These are phyloP conservation scores for Dryas drummondii DNA, from an alignment of 306 rosid genomes.

Conservation along the genomic window DNA sequence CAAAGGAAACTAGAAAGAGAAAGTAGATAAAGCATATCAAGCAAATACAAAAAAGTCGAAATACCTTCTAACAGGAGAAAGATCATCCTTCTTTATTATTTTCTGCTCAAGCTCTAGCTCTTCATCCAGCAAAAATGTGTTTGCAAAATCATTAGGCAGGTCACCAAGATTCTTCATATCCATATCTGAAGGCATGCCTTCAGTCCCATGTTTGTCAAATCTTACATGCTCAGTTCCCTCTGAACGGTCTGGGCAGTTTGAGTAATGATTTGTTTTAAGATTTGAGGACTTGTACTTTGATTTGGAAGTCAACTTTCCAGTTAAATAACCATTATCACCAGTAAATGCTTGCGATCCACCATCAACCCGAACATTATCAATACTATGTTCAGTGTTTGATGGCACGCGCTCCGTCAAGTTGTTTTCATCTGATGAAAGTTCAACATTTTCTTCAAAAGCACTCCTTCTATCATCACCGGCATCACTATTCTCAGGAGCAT, in stretches of 20 bases:
- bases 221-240: constrained; percentile 30
- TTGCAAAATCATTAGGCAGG: constrained; percentile 67
- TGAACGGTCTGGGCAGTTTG: constrained; percentile 23
- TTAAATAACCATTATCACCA: constrained; percentile 16
- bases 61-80: constrained; percentile 64
- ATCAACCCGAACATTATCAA: constrained; percentile 26
- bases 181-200: constrained; percentile 33
- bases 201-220: constrained; percentile 33
- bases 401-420: constrained; percentile 24
- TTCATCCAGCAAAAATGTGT: constrained; percentile 94
- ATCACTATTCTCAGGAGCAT: constrained; percentile 33
- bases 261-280: constrained; percentile 23
- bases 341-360: constrained; percentile 30
- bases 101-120: constrained; percentile 87
- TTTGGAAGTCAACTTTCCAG: constrained; percentile 24
- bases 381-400: constrained; percentile 23
- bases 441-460: constrained; percentile 36
- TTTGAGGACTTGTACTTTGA: constrained; percentile 24
- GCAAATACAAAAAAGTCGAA: constrained; percentile 10
- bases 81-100: constrained; percentile 44
- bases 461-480: constrained; percentile 34
- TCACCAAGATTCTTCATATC: constrained; percentile 47
- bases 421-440: constrained; percentile 29
- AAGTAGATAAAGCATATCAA: background rate
- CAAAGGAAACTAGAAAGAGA: constrained; percentile 1